Evolutionary conservation across 2,329 filamentous ascomycete genomes (phyloP).

Genomic region (Metarhizium guizhouense): DNA sequence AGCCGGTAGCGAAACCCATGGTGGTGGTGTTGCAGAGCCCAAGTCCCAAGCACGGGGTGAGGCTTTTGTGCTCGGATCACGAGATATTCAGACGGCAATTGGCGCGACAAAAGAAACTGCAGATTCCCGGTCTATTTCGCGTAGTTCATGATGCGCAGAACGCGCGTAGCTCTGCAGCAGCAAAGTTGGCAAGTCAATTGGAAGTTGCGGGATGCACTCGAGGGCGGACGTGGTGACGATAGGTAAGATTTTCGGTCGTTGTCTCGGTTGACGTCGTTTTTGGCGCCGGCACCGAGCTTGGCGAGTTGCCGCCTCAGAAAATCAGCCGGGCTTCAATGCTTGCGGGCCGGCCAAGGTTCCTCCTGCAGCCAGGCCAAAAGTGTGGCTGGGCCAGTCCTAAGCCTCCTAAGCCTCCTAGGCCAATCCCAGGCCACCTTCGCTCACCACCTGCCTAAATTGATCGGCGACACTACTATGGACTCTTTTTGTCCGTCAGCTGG

Average conservation of each 20-base stretch:
- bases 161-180: slow-evolving; percentile 14
- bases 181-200: slow-evolving; percentile 6
- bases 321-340: no score
- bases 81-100: slow-evolving; percentile 4
- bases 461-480: background rate
- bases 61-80: background rate
- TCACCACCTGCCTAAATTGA: slow-evolving; percentile 6
- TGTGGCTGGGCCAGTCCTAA: slow-evolving; percentile 7
- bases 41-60: background rate
- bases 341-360: no score
- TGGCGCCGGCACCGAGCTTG: background rate
- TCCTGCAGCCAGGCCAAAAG: slow-evolving; percentile 16
- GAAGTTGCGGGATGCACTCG: background rate
- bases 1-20: slow-evolving; percentile 69
- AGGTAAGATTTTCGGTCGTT: background rate
- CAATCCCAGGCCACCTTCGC: background rate
- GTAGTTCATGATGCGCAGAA: slow-evolving; percentile 24
- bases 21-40: slow-evolving; percentile 10
- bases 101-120: background rate
- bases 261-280: slow-evolving; percentile 12
- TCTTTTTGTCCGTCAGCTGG: background rate
- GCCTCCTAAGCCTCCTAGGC: background rate
- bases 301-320: no score
- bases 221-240: background rate
- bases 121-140: slow-evolving; percentile 11